These are phyloP conservation scores for Eimeria brunetti DNA, from an alignment of 169 alveolate species.

Conservation along the genomic window DNA sequence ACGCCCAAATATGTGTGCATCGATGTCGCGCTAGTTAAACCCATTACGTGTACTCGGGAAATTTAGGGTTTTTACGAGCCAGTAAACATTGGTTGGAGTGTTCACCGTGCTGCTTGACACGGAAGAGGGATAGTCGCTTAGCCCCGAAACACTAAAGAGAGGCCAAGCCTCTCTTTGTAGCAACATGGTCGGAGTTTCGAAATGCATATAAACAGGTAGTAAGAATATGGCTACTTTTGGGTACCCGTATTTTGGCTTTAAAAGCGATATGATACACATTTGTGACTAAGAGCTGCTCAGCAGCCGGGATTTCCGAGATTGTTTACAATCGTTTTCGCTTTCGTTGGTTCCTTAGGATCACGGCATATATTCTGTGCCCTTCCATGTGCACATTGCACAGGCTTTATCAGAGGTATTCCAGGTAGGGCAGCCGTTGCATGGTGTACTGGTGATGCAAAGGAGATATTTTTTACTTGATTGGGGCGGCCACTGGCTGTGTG, in stretches of 20 bases:
- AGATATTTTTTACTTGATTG: too few relatives aligned
- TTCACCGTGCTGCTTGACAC: not conserved
- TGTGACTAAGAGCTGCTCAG: not conserved
- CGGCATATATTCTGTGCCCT: not conserved
- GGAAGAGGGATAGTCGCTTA: not conserved
- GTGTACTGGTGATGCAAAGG: not conserved
- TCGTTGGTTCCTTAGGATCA: not conserved
- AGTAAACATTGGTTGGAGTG: not conserved
- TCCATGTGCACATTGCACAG: not conserved
- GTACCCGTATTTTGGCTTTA: not conserved
- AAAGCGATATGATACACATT: not conserved
- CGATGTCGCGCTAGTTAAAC: not conserved
- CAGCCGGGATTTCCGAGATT: not conserved
- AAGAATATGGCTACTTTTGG: not conserved
- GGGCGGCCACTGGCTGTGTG: not conserved
- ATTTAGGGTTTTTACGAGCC: not conserved
- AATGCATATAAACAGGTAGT: not conserved
- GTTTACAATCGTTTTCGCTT: not conserved
- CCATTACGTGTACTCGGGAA: not conserved
- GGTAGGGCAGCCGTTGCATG: not conserved
- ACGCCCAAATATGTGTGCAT: not conserved
- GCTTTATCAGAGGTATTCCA: too few relatives aligned
- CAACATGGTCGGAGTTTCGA: not conserved
- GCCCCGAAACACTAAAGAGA: not conserved
- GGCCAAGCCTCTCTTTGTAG: not conserved